Evolutionary conservation across 106 monocot species (phyloP), one percentile per base, ranked within the genome.

Genomic region (Dioscorea alata): DNA sequence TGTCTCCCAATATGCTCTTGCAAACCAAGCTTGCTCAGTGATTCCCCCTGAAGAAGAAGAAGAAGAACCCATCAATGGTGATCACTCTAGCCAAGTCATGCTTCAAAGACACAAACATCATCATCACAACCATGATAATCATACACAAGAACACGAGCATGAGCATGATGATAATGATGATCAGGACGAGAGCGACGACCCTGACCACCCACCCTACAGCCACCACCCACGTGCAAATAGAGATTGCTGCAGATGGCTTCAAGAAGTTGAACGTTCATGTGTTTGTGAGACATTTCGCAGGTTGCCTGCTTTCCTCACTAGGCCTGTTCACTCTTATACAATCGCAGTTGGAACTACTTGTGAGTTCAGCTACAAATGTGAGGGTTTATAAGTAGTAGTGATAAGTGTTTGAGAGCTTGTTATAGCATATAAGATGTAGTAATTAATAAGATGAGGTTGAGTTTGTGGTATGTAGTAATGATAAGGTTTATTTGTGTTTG

Each of bases 241-340:
- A 10, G 66, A 49, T 50, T 66, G 66, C 50, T 66, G 66, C 66
- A n/a, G 66, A 19, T 66, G 66, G 66, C 23, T 66, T 19, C 21
- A 50, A 23, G 66, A 66, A 24, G 49, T 66, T 9, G 66, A 66
- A 9, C 49, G 24, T 23, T 3, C 49, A n/a, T 66, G 66, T 12
- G 66, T 66, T 24, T 66, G 66, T 23, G 50, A 66, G 12, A 50
- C 50, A 4, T 42, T 66, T 4, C 19, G 9, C 50, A 48, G 66
- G 8, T 9, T 66, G 49, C 66, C 66, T 13, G 12, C 50, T 34
- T 49, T 71, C 24, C 49, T 59, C 13, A 60, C 33, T 18, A 61
- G 23, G 49, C 21, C 51, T 16, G 14, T 28, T 32, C 64, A 24
- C 34, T 12, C 51, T 49, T 54, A 35, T 3, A n/a, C 21, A 13